Conservation (phyloP, 306 rosid species). For the Potentilla sterilis region DNA sequence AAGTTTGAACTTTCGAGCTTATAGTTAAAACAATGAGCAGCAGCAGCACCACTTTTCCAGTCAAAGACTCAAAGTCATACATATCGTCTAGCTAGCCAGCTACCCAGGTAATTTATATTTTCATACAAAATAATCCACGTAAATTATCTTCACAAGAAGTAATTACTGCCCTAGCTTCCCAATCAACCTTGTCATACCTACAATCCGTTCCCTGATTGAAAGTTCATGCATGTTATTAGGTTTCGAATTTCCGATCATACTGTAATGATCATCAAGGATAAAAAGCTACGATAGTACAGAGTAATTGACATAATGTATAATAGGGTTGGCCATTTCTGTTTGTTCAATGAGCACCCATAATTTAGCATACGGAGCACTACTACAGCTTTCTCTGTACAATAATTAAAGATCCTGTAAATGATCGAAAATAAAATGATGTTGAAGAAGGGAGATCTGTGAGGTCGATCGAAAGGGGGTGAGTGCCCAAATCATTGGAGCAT, state of each 20-base stretch:
- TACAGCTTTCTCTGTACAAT: background rate
- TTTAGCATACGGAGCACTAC: conserved; percentile 23
- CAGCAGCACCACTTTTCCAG: conserved; percentile 15
- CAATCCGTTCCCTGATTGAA: conserved; percentile 40
- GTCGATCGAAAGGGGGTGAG: conserved; percentile 41
- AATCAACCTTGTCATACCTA: conserved; percentile 30
- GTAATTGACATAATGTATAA: conserved; percentile 28
- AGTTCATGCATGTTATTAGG: conserved; percentile 15
- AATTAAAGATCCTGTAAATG: background rate
- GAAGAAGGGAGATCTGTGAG: conserved; percentile 21
- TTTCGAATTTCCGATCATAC: conserved; percentile 14
- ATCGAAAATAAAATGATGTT: background rate
- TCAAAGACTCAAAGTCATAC: conserved; percentile 43
- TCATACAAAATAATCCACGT: conserved; percentile 20
- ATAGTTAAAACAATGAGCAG: conserved; percentile 16
- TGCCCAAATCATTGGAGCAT: conserved; percentile 71
- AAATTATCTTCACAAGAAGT: background rate
- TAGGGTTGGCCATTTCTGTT: conserved; percentile 43
- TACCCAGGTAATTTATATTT: conserved; percentile 3
- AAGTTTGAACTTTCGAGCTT: conserved; percentile 30
- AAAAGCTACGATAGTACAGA: conserved; percentile 38
- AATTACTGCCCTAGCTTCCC: conserved; percentile 10
- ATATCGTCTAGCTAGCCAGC: conserved; percentile 19
- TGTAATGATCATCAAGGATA: conserved; percentile 38
- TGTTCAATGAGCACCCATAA: conserved; percentile 26